Evolutionary conservation across 306 rosid species (phyloP), one percentile per base, ranked within the genome.

Genomic region (Castanea crenata): DNA sequence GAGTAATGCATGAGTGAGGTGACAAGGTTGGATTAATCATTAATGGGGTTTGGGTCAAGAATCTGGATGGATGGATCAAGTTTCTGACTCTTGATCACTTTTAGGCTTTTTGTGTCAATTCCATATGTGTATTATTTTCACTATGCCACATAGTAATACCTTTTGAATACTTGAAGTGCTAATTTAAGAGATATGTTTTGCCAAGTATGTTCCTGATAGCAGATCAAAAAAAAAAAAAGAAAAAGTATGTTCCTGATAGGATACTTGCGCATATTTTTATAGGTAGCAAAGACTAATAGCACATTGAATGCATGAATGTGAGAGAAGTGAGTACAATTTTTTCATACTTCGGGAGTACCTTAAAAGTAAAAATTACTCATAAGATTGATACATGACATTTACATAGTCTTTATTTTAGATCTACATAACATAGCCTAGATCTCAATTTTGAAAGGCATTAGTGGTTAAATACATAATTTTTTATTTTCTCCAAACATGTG

Each of bases 261-360:
- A 32, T 31, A 32, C 71, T 16, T 65, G 46, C 71, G 6, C 6
- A 57, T 3, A 25, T 20, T 6, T n/a, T 5, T 15, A 6, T 44
- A 44, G 10, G 51, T 44, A 3, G 0, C 51, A 44, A 44, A 44
- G 0, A 44, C 0, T 44, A 3, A 6, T 44, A 44, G 0, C 71
- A 20, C 12, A 1, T 8, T 57, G 13, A 57, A 57, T 57, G 29
- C 29, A 57, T 9, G 5, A 34, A 34, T 34, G 0, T 34, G 1
- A 34, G 1, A 34, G 7, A 0, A 34, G 0, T 0, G 4, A 34
- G 0, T 0, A 34, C 0, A 0, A 34, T 5, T 34, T 34, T 5
- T 34, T 34, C 7, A 34, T 34, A 1, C 0, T 34, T 1, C 7
- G 7, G 0, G 0, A 5, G 0, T 34, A 34, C 29, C 29, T 27